phyloP scores from a whole-genome alignment of 2,329 filamentous ascomycete genomes.

The Aureobasidium lini region DNA sequence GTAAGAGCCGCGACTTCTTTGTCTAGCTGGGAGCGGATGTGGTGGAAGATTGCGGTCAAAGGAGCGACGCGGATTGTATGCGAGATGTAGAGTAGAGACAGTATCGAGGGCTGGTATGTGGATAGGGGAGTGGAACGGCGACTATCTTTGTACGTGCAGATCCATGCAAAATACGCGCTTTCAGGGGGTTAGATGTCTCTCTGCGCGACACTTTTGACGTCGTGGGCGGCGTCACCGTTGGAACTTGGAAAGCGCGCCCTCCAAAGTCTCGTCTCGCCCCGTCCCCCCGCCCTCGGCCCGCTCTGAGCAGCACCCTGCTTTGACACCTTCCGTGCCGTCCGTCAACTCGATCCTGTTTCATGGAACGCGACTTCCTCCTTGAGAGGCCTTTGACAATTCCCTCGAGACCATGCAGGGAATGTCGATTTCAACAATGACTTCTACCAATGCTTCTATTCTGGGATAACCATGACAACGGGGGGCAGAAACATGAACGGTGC shows the following conservation, averaged over 20 bases:
- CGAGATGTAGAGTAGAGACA: not conserved
- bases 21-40: slow-evolving; percentile 2
- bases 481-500: slow-evolving; percentile 10
- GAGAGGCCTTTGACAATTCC: not conserved
- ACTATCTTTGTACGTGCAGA: not conserved
- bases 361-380: not conserved
- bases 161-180: slow-evolving; percentile 10
- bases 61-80: not conserved
- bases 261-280: not conserved
- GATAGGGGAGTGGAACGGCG: not conserved
- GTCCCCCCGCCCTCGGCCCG: slow-evolving; percentile 7
- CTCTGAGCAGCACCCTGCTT: not conserved
- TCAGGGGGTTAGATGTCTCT: not conserved
- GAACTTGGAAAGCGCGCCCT: not conserved
- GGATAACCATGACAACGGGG: not conserved
- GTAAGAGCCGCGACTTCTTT: not conserved
- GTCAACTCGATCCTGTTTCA: not conserved
- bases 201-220: slow-evolving; percentile 13
- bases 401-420: not conserved
- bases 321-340: not conserved
- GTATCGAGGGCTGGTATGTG: not conserved
- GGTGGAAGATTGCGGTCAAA: not conserved
- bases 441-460: not conserved
- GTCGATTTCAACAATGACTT: not conserved
- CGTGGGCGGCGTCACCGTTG: not conserved